Evolutionary conservation across 2,329 filamentous ascomycete genomes (phyloP), one percentile per base, ranked within the genome.

Genomic region (Pseudogymnoascus sp.): DNA sequence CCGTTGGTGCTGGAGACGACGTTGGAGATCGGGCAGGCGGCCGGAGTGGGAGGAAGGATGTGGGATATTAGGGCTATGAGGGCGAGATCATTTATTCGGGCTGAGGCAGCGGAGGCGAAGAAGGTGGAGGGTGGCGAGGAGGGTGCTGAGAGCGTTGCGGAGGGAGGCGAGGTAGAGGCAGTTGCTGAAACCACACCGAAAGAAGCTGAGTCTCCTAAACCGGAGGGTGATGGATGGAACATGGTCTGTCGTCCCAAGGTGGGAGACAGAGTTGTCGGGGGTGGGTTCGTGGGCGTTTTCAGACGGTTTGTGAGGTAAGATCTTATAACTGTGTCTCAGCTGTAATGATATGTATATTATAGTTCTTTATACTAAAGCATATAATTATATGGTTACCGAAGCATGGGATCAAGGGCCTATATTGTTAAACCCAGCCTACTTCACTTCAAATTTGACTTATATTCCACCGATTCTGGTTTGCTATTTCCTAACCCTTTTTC

Each of bases 1-100:
- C 84, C 84, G 14, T 62, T 82, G 22, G 73, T 80, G 26, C 74
- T 86, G 7, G 85, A 89, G 40, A 81, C 78, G 50, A 83, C 86
- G 0, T 70, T 89, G 14, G 87, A 89, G 72, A 75, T 89, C 66
- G 78, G 79, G 3, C 76, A 78, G n/a, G 81, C 78, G 35, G 72
- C 76, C 28, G 73, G 74, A 4, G 75, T 75, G 7, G 81, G 81
- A 5, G 84, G 86, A 1, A 78, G 84, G 66, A 79, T 84, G 66
- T 89, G 87, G 87, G 85, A 88, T 71, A 79, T 89, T 16, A 80
- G 83, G 67, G 77, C 78, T 59, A 81, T 79, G 2, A 70, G 68
- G 40, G 68, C 71, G 28, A 70, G 70, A 53, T 68, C 70, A 4
- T 35, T 69, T 14, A n/a, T 68, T 31, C 70, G 68, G 62, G 67